Percentiles rank a stretch among this genome's conserved stretches.
These are phyloP conservation scores for Monosporascus sp. DNA, from an alignment of 2,329 filamentous ascomycete species.

Conservation along the genomic window DNA sequence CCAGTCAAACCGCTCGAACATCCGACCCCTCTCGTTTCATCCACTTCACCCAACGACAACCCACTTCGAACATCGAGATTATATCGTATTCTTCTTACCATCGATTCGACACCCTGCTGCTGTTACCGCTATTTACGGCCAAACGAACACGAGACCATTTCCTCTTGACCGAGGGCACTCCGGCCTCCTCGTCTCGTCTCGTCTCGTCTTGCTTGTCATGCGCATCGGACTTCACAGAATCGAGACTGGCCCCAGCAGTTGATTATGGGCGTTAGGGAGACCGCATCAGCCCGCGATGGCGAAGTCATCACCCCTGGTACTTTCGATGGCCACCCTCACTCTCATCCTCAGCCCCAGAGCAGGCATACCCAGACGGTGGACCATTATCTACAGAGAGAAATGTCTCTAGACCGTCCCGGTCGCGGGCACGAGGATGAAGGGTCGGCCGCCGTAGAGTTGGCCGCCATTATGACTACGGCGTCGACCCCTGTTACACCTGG, in stretches of 20 bases:
- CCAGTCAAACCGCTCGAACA: background rate
- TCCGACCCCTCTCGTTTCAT: too few species aligned
- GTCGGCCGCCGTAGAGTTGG: slow-evolving; percentile 36
- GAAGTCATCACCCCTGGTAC: slow-evolving; percentile 14
- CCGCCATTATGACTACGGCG: slow-evolving; percentile 39
- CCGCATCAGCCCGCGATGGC: slow-evolving; percentile 17
- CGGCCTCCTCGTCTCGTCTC: background rate
- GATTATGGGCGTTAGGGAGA: slow-evolving; percentile 17
- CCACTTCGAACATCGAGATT: too few species aligned
- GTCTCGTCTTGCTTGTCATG: background rate
- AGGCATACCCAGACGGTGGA: background rate
- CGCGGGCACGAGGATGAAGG: slow-evolving; percentile 30
- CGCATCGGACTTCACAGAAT: background rate
- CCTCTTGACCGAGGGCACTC: background rate
- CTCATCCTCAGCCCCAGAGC: slow-evolving; percentile 19
- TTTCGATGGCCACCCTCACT: slow-evolving; percentile 19
- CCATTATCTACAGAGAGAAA: slow-evolving; percentile 20
- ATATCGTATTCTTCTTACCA: too few species aligned
- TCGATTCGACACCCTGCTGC: too few species aligned
- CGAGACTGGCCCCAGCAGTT: slow-evolving; percentile 6
- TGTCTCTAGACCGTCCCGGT: slow-evolving; percentile 16
- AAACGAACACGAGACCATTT: background rate
- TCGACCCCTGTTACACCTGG: slow-evolving; percentile 53
- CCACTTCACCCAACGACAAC: too few species aligned
- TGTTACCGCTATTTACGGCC: background rate